phyloP scores from a whole-genome alignment of 1,284 basidiomycete species.

The Coniferiporia sulphurascens region DNA sequence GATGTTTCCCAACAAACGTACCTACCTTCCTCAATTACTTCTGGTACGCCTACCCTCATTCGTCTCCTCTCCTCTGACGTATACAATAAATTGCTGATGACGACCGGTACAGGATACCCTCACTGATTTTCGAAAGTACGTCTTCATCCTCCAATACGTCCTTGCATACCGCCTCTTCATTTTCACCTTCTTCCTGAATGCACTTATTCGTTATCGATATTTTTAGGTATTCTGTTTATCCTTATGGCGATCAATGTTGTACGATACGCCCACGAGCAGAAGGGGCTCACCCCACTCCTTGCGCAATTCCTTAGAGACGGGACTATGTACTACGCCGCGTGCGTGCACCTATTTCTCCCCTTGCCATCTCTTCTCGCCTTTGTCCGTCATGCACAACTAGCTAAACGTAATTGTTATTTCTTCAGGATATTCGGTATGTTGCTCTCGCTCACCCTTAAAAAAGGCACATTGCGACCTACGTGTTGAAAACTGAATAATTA shows the following conservation, averaged over 20 bases:
- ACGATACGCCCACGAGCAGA: background rate
- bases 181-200: no score
- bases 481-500: background rate
- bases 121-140: slow-evolving; percentile 7
- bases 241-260: slow-evolving; percentile 6
- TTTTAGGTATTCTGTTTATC: slow-evolving; percentile 2
- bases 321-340: slow-evolving; percentile 6
- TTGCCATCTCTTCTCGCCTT: background rate
- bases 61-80: no score
- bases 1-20: slow-evolving; percentile 4
- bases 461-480: background rate
- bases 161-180: background rate
- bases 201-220: background rate
- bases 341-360: background rate
- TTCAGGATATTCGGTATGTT: slow-evolving; percentile 1
- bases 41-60: background rate
- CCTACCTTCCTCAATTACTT: slow-evolving; percentile 2
- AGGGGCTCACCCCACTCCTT: background rate
- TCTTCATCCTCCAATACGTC: background rate
- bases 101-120: background rate
- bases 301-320: slow-evolving; percentile 4
- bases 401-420: background rate
- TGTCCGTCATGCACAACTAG: background rate
- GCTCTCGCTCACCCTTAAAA: background rate
- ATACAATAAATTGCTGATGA: no score